Evolutionary conservation across 306 rosid genomes (phyloP), one percentile per base, ranked within the genome.

Genomic region (Medicago ruthenica): DNA sequence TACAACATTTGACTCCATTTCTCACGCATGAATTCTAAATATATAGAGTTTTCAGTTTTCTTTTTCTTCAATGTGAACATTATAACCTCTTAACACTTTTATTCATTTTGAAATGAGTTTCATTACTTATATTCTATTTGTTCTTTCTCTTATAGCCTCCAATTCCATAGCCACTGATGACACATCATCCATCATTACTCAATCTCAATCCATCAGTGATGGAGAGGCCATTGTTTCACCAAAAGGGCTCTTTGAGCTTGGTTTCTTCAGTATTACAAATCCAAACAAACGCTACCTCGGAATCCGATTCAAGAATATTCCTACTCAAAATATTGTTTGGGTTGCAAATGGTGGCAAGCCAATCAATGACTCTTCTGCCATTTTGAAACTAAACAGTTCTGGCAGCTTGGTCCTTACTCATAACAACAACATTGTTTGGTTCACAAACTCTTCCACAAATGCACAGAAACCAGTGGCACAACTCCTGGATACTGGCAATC

Each of bases 401-500:
- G 85, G 82, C 15, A 60, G 8, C 18, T 37, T 82, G 34, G 73
- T 78, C 11, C 86, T 83, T 10, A 31, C 18, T 15, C 76, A 78
- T 4, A 58, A 48, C 8, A 14, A 48, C 21, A 5, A 8, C 0
- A 15, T 41, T 31, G 62, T 78, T 18, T 82, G 83, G 83, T 4
- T 0, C 14, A 39, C 80, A 41, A 40, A 1, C 5, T 39, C 68
- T 31, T 4, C 9, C 0, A 50, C 2, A 60, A 8, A 39, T 34
- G 40, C 69, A 6, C 39, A 14, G 18, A 77, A 36, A 20, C 80
- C 76, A 40, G 47, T 77, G 3, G 73, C 60, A 4, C 40, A 76
- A 54, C 82, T 81, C 15, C 17, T 76, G 4, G 81, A 76, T 21
- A 53, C 58, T 4, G 85, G 85, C 3, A 82, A 76, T 18, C 85